A percentile compares a stretch with the other conserved stretches of the same genome.
phyloP scores from a whole-genome alignment of 2,329 filamentous ascomycete genomes.

The Botrytis hyacinthi region DNA sequence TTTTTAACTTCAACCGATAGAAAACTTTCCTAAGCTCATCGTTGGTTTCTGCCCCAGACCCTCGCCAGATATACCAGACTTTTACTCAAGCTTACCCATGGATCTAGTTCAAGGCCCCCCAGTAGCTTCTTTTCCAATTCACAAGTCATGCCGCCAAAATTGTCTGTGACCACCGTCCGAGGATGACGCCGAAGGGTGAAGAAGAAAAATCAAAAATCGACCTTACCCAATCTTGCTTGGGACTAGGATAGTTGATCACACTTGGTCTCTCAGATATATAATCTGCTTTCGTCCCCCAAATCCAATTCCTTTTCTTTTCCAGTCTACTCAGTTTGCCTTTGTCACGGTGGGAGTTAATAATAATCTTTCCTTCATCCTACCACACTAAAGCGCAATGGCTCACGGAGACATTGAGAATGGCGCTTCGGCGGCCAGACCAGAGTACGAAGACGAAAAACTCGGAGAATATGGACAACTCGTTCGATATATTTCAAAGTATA shows the following conservation, averaged over 20 bases:
- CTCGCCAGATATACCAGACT: conserved; percentile 10
- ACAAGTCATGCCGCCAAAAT: conserved; percentile 16
- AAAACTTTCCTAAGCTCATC: conserved; percentile 1
- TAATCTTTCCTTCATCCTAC: conserved; percentile 20
- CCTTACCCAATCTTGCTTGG: conserved; percentile 20
- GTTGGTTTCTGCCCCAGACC: conserved; percentile 14
- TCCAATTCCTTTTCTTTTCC: neutral
- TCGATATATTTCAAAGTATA: conserved; percentile 66
- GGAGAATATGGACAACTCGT: conserved; percentile 66
- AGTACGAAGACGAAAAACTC: conserved; percentile 34
- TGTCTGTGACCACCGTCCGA: conserved; percentile 19
- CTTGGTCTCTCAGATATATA: conserved; percentile 18
- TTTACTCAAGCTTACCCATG: conserved; percentile 15
- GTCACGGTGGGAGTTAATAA: conserved; percentile 19
- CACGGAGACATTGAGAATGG: conserved; percentile 19
- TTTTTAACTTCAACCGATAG: neutral
- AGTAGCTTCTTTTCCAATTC: neutral
- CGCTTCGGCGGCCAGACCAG: conserved; percentile 15
- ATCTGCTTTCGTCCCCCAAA: neutral
- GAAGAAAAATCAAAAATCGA: conserved; percentile 10
- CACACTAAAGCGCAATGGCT: conserved; percentile 16
- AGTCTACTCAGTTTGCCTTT: conserved; percentile 16
- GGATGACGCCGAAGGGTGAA: conserved; percentile 21
- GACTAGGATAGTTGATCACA: conserved; percentile 16
- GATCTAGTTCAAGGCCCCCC: neutral